Evolutionary conservation across 1,284 basidiomycete species (phyloP).

Genomic region (Cutaneotrichosporon cutaneum): DNA sequence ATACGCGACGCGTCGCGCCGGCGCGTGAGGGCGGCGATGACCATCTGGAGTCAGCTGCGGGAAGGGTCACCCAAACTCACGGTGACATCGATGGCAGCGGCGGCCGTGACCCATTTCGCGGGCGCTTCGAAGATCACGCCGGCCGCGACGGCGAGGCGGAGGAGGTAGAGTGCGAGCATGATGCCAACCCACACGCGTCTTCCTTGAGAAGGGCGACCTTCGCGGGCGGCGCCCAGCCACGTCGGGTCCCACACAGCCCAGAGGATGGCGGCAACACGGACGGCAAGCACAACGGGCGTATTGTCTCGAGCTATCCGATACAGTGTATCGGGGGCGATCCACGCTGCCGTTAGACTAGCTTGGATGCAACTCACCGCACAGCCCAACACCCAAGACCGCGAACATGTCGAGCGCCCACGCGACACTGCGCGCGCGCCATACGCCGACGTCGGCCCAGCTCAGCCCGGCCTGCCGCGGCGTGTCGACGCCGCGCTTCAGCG

Average conservation of each 20-base stretch:
- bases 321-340: not conserved
- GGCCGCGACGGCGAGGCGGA: conserved; percentile 7
- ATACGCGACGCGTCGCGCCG: conserved; percentile 13
- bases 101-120: not conserved
- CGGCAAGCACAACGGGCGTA: not conserved
- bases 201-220: conserved; percentile 25
- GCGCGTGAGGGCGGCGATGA: conserved; percentile 10
- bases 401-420: conserved; percentile 22
- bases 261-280: conserved; percentile 31
- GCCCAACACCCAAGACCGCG: conserved; percentile 20
- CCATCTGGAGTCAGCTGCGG: conserved; percentile 9
- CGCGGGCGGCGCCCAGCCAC: conserved; percentile 29
- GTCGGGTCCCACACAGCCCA: conserved; percentile 50
- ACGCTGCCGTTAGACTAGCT: conserved; percentile 3
- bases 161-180: conserved; percentile 15
- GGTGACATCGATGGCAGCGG: not conserved
- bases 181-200: conserved; percentile 38
- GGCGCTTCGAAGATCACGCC: conserved; percentile 3
- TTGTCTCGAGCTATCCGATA: not conserved
- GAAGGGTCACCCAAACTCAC: not conserved
- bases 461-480: not conserved
- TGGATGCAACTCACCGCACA: conserved; percentile 24
- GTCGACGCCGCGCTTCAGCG: conserved; percentile 32
- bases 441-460: conserved; percentile 19
- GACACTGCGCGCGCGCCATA: conserved; percentile 35